Percentiles rank a stretch among this genome's conserved stretches.
These are phyloP conservation scores for Naganishia friedmannii DNA, from an alignment of 768 basidiomycete species.

Conservation along the genomic window DNA sequence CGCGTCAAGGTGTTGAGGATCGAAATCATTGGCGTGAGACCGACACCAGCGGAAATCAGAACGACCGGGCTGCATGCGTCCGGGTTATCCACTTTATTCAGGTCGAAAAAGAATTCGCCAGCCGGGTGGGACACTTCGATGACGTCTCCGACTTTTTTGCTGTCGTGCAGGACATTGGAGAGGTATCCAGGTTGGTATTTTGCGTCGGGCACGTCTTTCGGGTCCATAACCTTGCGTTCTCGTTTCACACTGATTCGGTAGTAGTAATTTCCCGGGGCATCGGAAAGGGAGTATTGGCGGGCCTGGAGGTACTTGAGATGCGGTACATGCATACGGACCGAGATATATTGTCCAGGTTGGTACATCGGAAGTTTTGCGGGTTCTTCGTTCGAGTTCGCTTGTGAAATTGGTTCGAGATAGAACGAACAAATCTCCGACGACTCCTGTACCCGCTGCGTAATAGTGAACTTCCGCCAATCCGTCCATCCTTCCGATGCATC, in stretches of 20 bases:
- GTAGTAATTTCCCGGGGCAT: slow-evolving; percentile 28
- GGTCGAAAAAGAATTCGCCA: slow-evolving; percentile 34
- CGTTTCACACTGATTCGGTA: slow-evolving; percentile 36
- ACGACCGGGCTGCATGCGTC: slow-evolving; percentile 28
- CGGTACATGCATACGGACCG: slow-evolving; percentile 29
- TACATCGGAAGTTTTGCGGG: slow-evolving; percentile 25
- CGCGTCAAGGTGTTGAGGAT: slow-evolving; percentile 34
- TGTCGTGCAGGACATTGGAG: slow-evolving; percentile 32
- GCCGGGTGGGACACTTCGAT: slow-evolving; percentile 33
- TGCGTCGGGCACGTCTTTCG: slow-evolving; percentile 5
- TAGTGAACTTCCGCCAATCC: slow-evolving; percentile 33
- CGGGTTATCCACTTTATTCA: slow-evolving; percentile 6
- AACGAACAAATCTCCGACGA: slow-evolving; percentile 34
- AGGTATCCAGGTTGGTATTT: slow-evolving; percentile 25
- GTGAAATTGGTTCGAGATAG: slow-evolving; percentile 28
- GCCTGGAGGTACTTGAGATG: slow-evolving; percentile 33
- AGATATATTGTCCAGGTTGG: slow-evolving; percentile 35
- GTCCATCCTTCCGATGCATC: slow-evolving; percentile 30
- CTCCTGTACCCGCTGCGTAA: slow-evolving; percentile 31
- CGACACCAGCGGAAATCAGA: slow-evolving; percentile 35
- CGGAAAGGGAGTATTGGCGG: slow-evolving; percentile 35
- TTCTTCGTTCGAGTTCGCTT: slow-evolving; percentile 1
- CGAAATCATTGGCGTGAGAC: slow-evolving; percentile 33
- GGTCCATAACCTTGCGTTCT: slow-evolving; percentile 14
- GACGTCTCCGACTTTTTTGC: slow-evolving; percentile 31